Conservation (phyloP, 2,329 filamentous ascomycete species). For the Colletotrichum caudatum region DNA sequence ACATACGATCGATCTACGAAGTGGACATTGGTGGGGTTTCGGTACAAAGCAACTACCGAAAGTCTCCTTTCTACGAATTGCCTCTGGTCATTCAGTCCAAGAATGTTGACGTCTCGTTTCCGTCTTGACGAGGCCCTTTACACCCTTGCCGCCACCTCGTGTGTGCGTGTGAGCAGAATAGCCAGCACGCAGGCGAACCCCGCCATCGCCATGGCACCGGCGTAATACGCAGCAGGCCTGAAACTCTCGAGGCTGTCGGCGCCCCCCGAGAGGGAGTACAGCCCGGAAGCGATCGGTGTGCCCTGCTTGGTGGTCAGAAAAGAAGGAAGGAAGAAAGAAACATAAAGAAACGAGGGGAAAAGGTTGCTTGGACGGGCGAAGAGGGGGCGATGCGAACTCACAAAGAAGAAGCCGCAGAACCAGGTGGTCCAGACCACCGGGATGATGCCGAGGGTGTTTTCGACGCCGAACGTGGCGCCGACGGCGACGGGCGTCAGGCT, state of each 20-base stretch:
- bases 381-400: constrained; percentile 28
- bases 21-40: too few relatives aligned
- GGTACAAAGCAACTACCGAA: not conserved
- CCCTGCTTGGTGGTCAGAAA: constrained; percentile 37
- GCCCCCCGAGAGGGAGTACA: constrained; percentile 45
- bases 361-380: not conserved
- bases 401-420: constrained; percentile 48
- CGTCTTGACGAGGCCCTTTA: not conserved
- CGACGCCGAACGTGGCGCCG: constrained; percentile 43
- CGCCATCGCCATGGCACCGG: constrained; percentile 45
- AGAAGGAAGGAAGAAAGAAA: not conserved
- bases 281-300: constrained; percentile 46
- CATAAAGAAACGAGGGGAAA: not conserved
- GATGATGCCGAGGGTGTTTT: constrained; percentile 46
- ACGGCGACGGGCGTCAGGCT: constrained; percentile 46
- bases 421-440: constrained; percentile 47
- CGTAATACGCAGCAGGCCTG: constrained; percentile 47
- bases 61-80: not conserved
- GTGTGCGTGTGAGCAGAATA: not conserved
- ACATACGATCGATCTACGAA: too few relatives aligned
- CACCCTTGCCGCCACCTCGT: not conserved
- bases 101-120: not conserved
- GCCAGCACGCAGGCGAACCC: constrained; percentile 26
- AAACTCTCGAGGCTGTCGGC: constrained; percentile 42
- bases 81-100: not conserved